Evolutionary conservation across 345 rosid species (phyloP).

Genomic region (Alliaria petiolata): DNA sequence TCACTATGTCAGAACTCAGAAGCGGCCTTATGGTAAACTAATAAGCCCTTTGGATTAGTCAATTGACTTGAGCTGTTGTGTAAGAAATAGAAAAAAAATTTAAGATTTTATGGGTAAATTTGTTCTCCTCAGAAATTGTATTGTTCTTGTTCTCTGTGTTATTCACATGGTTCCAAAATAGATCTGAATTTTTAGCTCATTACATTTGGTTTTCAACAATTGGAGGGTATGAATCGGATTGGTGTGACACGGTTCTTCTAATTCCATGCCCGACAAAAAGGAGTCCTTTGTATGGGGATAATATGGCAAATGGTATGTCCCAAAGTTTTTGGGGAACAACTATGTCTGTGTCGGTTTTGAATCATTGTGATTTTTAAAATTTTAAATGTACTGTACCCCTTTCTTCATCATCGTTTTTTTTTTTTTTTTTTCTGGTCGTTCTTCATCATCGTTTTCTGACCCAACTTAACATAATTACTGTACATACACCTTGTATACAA

Average conservation of each 20-base stretch:
- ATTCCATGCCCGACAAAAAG: slow-evolving; percentile 13
- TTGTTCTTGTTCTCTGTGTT: not conserved
- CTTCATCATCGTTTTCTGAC: slow-evolving; percentile 6
- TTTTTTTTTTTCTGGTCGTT: no score
- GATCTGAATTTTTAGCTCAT: not conserved
- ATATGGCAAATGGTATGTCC: slow-evolving; percentile 9
- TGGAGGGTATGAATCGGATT: not conserved
- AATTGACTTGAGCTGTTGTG: not conserved
- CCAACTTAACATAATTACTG: not conserved
- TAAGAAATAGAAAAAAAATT: not conserved
- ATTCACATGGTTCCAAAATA: not conserved
- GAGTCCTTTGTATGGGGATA: slow-evolving; percentile 4
- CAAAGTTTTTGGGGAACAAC: not conserved
- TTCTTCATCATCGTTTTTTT: slow-evolving; percentile 8
- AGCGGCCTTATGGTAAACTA: not conserved
- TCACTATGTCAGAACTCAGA: not conserved
- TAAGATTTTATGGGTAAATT: not conserved
- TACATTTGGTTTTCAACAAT: not conserved
- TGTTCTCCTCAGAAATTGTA: no score
- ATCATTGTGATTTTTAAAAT: slow-evolving; percentile 5
- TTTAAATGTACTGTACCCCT: slow-evolving; percentile 2
- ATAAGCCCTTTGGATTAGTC: not conserved
- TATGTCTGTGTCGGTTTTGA: not conserved
- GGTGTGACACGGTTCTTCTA: not conserved
- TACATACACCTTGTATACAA: no score